phyloP scores from a whole-genome alignment of 164 flowering plant species.

The Santalum album region DNA sequence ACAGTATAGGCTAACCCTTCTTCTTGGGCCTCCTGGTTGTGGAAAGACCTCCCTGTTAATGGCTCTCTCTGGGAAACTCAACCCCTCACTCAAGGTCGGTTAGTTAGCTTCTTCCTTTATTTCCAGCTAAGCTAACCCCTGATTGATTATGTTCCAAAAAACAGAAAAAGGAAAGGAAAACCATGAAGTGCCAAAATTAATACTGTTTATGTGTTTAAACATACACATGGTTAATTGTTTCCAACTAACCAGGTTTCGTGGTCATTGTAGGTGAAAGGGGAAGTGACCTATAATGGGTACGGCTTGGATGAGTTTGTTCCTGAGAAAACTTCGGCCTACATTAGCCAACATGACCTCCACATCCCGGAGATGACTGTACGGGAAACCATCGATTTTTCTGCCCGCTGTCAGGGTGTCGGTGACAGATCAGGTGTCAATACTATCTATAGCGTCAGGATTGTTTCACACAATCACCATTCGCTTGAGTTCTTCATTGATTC shows the following conservation, averaged over 20 bases:
- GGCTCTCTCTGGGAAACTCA: conserved; percentile 26
- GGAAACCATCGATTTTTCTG: conserved; percentile 60
- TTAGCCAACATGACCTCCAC: conserved; percentile 57
- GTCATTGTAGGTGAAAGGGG: conserved; percentile 42
- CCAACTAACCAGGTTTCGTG: no score
- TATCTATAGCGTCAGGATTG: no score
- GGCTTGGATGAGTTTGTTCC: conserved; percentile 52
- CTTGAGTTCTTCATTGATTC: no score
- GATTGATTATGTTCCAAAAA: no score
- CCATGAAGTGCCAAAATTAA: no score
- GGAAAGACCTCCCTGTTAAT: conserved; percentile 30
- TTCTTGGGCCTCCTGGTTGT: conserved; percentile 37
- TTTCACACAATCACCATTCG: no score
- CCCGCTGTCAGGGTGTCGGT: conserved; percentile 55
- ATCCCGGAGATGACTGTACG: conserved; percentile 57
- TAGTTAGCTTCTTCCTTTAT: no score
- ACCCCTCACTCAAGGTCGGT: conserved; percentile 24
- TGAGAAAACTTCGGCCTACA: conserved; percentile 57
- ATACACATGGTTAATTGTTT: no score
- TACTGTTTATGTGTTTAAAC: no score
- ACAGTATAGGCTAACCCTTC: no score
- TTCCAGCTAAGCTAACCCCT: no score
- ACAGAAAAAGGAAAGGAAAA: no score
- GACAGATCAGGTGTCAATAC: conserved; percentile 44
- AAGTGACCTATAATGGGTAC: conserved; percentile 48